Conservation (phyloP, 2,329 filamentous ascomycete genomes). For the Penicillium decumbens region DNA sequence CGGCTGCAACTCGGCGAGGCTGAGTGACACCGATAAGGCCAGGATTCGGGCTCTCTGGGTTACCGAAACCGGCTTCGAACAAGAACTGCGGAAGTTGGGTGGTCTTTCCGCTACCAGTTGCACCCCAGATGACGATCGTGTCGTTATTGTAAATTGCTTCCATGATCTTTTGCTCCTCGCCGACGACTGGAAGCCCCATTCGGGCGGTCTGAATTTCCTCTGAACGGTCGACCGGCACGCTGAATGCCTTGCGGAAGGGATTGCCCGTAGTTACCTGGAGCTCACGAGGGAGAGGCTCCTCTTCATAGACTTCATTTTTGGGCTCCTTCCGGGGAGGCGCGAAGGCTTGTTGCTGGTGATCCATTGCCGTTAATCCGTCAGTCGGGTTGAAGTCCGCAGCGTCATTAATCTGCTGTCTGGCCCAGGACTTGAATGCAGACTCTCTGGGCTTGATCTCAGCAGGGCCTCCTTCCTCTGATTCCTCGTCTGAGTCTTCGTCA, state of each 20-base stretch:
- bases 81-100: constrained; percentile 96
- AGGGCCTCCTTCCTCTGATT: constrained; percentile 17
- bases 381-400: constrained; percentile 65
- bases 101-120: constrained; percentile 95
- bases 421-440: constrained; percentile 91
- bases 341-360: constrained; percentile 31
- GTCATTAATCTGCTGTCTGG: constrained; percentile 77
- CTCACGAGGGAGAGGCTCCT: constrained; percentile 40
- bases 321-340: constrained; percentile 31
- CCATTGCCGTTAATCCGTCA: constrained; percentile 25
- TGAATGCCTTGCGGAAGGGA: constrained; percentile 66
- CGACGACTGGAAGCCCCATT: constrained; percentile 78
- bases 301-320: constrained; percentile 35
- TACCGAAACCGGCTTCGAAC: constrained; percentile 88
- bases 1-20: constrained; percentile 86
- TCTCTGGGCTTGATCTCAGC: constrained; percentile 34
- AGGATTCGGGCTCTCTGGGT: constrained; percentile 68
- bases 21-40: constrained; percentile 96
- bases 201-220: constrained; percentile 73
- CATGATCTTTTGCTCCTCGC: constrained; percentile 96
- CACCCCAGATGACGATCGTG: constrained; percentile 85
- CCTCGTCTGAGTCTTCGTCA: constrained; percentile 26
- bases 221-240: constrained; percentile 65
- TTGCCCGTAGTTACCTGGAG: constrained; percentile 39
- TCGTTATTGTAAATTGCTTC: constrained; percentile 92